Base-by-base conservation (phyloP, 345 rosid genomes). In the Gynandropsis gynandra region DNA sequence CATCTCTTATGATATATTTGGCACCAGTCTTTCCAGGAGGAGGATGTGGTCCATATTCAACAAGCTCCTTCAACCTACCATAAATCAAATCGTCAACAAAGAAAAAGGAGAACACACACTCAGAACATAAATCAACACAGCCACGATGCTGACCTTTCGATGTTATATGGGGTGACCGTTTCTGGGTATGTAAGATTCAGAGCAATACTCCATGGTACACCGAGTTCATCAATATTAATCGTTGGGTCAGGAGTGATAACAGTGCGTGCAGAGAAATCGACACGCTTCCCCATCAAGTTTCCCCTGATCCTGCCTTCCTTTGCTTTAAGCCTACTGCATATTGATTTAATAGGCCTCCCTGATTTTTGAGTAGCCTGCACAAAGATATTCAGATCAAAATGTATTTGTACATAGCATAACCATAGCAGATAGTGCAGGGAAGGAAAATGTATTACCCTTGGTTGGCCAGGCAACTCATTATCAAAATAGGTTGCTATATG, bases 21-120 rank as follows among this genome's bases (percentile, higher is more conserved):
- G 98, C 98, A 43, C 98, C 98, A 52, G 98, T 82, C 64, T 87
- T 90, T 4, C 96, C 96, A 50, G 95, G 93, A 11, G 98, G 98
- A 50, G 96, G 98, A 76, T 87, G 96, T 35, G 96, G 95, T 47
- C 98, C 96, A 73, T 90, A 58, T 61, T 90, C 96, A 43, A 90
- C 98, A 51, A 90, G 98, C 67, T 87, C 93, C 70, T 87, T 87
- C 56, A 90, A 72, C 78, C 95, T 90, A 72, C 44, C 35, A 59
- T 46, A 51, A 42, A 15, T 24, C 5, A 8, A 16, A 14, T 34
- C 21, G 54, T 62, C 21, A 55, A 17, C 38, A 62, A 24, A 36
- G 20, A 29, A 14, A 20, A 31, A 36, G 12, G 34, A 56, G 3
- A 13, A 31, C 7, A 45, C 40, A 9, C 4, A 9, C 16, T 15